Evolutionary conservation across 192 early-diverging fungal genomes (phyloP).

Genomic region (Coemansia sp.): DNA sequence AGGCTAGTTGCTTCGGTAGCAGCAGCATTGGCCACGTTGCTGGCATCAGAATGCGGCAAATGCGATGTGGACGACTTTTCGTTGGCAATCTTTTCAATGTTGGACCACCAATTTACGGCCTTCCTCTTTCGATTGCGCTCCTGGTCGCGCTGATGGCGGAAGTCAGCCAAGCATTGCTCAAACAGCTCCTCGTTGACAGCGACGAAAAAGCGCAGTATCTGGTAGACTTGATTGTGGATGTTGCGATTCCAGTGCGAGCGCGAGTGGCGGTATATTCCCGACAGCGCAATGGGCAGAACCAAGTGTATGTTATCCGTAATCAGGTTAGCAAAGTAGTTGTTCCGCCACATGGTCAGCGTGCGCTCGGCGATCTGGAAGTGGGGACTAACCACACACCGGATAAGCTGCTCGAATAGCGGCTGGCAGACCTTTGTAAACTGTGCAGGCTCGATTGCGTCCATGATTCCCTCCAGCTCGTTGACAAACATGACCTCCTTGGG

Average conservation of each 20-base stretch:
- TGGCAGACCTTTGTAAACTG: constrained; percentile 89
- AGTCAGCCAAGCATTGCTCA: constrained; percentile 93
- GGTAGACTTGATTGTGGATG: constrained; percentile 97
- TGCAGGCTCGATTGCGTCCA: constrained; percentile 90
- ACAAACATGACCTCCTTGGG: constrained; percentile 99
- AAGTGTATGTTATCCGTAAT: constrained; percentile 89
- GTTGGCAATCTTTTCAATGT: constrained; percentile 60
- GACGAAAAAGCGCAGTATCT: constrained; percentile 96
- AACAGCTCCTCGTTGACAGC: constrained; percentile 93
- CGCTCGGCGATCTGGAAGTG: constrained; percentile 99
- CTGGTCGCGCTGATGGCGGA: constrained; percentile 82
- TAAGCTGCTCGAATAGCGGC: constrained; percentile 90
- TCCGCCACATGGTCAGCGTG: constrained; percentile 98
- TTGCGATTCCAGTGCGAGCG: constrained; percentile 98
- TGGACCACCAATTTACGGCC: constrained; percentile 75
- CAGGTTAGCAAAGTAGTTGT: constrained; percentile 95
- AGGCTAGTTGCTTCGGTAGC: neutral
- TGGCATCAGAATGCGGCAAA: constrained; percentile 1
- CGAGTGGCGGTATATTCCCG: constrained; percentile 90
- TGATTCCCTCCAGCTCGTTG: constrained; percentile 95
- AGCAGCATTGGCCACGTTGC: neutral
- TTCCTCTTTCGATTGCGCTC: constrained; percentile 82
- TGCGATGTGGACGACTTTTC: constrained; percentile 13
- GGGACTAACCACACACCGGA: constrained; percentile 89
- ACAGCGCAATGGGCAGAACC: constrained; percentile 95